Evolutionary conservation across 2,329 filamentous ascomycete genomes (phyloP), one percentile per base, ranked within the genome.

Genomic region (Exutisphaerella laricina): DNA sequence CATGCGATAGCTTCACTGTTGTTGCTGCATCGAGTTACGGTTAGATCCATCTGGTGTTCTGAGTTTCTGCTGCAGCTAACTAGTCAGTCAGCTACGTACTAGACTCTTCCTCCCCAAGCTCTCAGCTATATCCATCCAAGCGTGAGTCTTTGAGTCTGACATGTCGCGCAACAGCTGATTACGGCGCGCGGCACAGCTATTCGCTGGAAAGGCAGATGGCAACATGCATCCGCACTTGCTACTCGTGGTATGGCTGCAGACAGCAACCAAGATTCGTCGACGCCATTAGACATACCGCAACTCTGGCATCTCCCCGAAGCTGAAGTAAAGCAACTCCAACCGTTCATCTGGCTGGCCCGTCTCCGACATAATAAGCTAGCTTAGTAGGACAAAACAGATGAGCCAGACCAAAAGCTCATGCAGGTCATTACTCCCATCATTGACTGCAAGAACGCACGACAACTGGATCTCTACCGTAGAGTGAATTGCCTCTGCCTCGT

Each of bases 261-360:
- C 18, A 13, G 20, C 31, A 35, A 35, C 33, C 33, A 35, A 35
- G 33, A 35, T 35, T 23, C 33, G 20, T 23, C 9, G 6, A 9
- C 13, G 8, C n/a, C 23, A 17, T 20, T n/a, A 22, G 33, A 35
- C 18, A 35, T 35, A 35, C 33, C 33, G 33, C 33, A 23, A 35
- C 33, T 35, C 20, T 35, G 20, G 20, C 33, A 23, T 9, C 13
- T 21, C 20, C 7, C 30, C 4, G 13, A 21, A 13, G 20, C 20
- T 34, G 31, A 20, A 17, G 31, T n/a, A n/a, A n/a, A n/a, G n/a
- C n/a, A n/a, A n/a, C n/a, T n/a, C n/a, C 23, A 12, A 12, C 23
- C 23, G 23, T 26, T 26, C 23, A 26, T 26, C 23, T 6, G 23
- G 23, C 13, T 22, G 10, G 20, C 22, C 14, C 13, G 29, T 5